Percentiles rank a stretch among this genome's conserved stretches.
phyloP scores from a whole-genome alignment of 1,284 basidiomycete species.

The Papiliotrema terrestris region DNA sequence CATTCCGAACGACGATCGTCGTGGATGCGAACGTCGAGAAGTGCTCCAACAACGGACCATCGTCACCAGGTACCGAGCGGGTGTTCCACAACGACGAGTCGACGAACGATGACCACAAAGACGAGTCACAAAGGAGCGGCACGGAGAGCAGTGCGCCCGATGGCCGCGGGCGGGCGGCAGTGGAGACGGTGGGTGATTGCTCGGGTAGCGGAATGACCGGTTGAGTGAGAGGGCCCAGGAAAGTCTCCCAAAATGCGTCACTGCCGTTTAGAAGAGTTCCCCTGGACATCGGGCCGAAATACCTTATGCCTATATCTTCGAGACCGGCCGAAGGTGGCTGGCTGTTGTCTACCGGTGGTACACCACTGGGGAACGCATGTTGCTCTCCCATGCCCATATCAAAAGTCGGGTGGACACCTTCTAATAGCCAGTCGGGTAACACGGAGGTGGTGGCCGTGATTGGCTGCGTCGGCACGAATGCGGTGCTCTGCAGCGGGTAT shows the following conservation, averaged over 20 bases:
- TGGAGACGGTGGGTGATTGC: neutral
- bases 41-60: neutral
- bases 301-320: neutral
- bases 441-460: neutral
- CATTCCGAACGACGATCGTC: neutral
- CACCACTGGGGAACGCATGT: too few relatives aligned
- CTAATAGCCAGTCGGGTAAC: neutral
- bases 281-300: neutral
- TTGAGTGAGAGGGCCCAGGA: neutral
- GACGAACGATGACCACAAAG: conserved; percentile 1
- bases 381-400: too few relatives aligned
- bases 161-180: neutral
- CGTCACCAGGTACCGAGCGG: neutral
- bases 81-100: neutral
- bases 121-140: conserved; percentile 1
- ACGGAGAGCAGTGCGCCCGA: neutral
- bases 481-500: too few relatives aligned
- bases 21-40: conserved; percentile 2
- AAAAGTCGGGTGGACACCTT: neutral
- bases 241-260: conserved; percentile 1
- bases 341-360: neutral
- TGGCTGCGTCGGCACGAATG: too few relatives aligned
- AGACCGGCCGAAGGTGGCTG: neutral
- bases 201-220: neutral
- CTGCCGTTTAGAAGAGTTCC: neutral